A percentile compares a stretch with the other conserved stretches of the same genome.
Evolutionary conservation across 1,139 yeast genomes (phyloP).

Genomic region (Debaryomycetaceae sp.): DNA sequence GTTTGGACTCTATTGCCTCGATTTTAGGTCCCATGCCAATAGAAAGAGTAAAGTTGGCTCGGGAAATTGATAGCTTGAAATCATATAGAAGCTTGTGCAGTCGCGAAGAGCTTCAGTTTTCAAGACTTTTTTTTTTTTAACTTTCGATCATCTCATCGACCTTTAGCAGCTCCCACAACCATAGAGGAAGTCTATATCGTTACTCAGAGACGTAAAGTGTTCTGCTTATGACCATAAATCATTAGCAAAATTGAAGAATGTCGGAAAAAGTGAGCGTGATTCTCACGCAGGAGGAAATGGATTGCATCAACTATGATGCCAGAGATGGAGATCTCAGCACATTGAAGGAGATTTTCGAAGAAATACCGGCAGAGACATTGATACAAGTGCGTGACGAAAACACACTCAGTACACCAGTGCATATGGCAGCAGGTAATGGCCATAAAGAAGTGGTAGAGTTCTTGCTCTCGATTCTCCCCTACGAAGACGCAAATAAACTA

Average conservation of each 20-base stretch:
- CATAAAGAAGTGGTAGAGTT: constrained; percentile 67
- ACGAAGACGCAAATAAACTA: constrained; percentile 43
- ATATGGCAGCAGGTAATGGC: constrained; percentile 95
- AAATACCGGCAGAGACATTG: constrained; percentile 51
- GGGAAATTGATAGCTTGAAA: not conserved
- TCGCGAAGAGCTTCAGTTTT: not conserved
- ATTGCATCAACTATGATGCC: constrained; percentile 75
- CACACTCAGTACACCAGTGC: constrained; percentile 74
- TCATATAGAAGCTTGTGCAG: not conserved
- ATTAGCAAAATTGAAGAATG: constrained; percentile 9
- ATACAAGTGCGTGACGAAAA: constrained; percentile 57
- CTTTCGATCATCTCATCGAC: too few species aligned
- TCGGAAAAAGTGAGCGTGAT: constrained; percentile 11
- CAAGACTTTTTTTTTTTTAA: too few species aligned
- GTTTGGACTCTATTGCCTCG: constrained; percentile 14
- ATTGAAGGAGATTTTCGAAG: constrained; percentile 62
- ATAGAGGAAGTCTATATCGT: too few species aligned
- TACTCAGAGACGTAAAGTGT: too few species aligned
- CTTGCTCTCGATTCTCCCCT: constrained; percentile 48
- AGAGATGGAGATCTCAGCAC: constrained; percentile 83
- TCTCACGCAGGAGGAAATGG: constrained; percentile 72
- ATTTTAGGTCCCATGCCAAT: constrained; percentile 25
- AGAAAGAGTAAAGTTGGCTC: not conserved
- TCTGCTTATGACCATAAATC: too few species aligned
- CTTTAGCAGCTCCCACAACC: too few species aligned